A percentile compares a stretch with the other conserved stretches of the same genome.
Conservation (phyloP, 2,329 filamentous ascomycete genomes). For the Arthrobotrys iridis region DNA sequence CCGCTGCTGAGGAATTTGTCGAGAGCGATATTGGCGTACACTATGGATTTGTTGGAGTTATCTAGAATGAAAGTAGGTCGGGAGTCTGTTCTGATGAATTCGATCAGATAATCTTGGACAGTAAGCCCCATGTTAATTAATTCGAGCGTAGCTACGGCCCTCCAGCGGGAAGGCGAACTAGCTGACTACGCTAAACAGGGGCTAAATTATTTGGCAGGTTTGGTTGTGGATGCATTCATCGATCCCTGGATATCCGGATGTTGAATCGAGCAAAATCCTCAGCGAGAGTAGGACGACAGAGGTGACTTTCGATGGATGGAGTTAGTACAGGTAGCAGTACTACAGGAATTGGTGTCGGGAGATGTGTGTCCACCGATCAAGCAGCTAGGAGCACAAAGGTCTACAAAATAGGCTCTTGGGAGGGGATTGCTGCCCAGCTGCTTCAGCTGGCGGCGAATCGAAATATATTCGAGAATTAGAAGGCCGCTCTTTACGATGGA, state of each 20-base stretch:
- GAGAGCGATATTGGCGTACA: slow-evolving; percentile 34
- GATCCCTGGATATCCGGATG: not conserved
- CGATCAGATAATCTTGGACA: slow-evolving; percentile 37
- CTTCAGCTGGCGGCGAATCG: not conserved
- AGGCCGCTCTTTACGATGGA: not conserved
- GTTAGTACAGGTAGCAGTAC: too few species aligned
- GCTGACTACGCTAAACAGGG: slow-evolving; percentile 22
- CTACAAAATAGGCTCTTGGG: too few species aligned
- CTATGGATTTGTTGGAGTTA: slow-evolving; percentile 18
- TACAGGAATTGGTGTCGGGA: too few species aligned
- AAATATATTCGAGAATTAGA: slow-evolving; percentile 8
- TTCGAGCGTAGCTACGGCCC: not conserved
- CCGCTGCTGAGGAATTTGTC: slow-evolving; percentile 17
- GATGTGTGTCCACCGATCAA: too few species aligned
- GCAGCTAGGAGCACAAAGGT: too few species aligned
- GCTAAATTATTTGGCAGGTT: not conserved
- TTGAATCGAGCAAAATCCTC: too few species aligned
- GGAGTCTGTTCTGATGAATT: slow-evolving; percentile 43
- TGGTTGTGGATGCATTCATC: slow-evolving; percentile 6
- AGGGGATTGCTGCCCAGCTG: too few species aligned
- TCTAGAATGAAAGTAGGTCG: slow-evolving; percentile 48
- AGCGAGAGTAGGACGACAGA: too few species aligned
- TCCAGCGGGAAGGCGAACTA: not conserved
- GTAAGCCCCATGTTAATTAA: slow-evolving; percentile 32
- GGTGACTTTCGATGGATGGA: too few species aligned